Percentiles rank a stretch among this genome's conserved stretches.
Evolutionary conservation across 2,329 filamentous ascomycete genomes (phyloP).

Genomic region (Pyrenophora graminea): DNA sequence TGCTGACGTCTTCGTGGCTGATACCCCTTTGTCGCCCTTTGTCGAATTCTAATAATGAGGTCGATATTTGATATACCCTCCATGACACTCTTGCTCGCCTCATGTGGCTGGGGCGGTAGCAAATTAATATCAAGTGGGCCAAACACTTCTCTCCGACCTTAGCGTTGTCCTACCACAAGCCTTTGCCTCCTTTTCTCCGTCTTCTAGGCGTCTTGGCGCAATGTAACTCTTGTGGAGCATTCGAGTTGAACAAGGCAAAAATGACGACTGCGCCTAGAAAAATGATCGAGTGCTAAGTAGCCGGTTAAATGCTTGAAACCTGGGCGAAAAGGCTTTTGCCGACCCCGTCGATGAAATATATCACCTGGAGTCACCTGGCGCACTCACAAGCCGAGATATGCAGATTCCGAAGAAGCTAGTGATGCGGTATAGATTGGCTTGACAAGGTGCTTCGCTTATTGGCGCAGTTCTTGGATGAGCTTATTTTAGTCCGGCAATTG

Average conservation of each 20-base stretch:
- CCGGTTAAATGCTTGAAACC: slow-evolving; percentile 36
- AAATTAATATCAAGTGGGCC: slow-evolving; percentile 4
- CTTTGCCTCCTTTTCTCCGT: slow-evolving; percentile 1
- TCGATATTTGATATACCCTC: slow-evolving; percentile 2
- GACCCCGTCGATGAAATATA: slow-evolving; percentile 10
- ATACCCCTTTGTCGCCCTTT: neutral
- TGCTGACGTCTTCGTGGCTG: neutral
- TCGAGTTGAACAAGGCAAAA: neutral
- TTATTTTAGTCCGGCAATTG: slow-evolving; percentile 10
- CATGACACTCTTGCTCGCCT: neutral
- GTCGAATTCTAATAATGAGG: neutral
- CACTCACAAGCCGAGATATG: slow-evolving; percentile 13
- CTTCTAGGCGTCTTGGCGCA: slow-evolving; percentile 5
- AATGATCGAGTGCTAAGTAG: slow-evolving; percentile 13
- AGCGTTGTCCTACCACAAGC: slow-evolving; percentile 3
- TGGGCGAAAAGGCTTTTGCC: slow-evolving; percentile 26
- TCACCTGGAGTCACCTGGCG: slow-evolving; percentile 12
- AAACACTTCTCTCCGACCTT: slow-evolving; percentile 1
- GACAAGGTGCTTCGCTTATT: slow-evolving; percentile 15
- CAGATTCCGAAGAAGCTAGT: slow-evolving; percentile 17
- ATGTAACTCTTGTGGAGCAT: slow-evolving; percentile 14
- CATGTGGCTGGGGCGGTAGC: neutral
- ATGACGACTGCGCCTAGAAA: slow-evolving; percentile 5
- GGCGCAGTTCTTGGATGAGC: slow-evolving; percentile 21
- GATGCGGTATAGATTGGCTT: slow-evolving; percentile 18